phyloP scores from a whole-genome alignment of 2,329 filamentous ascomycete genomes.

The Ceratocystis diversiconidia region DNA sequence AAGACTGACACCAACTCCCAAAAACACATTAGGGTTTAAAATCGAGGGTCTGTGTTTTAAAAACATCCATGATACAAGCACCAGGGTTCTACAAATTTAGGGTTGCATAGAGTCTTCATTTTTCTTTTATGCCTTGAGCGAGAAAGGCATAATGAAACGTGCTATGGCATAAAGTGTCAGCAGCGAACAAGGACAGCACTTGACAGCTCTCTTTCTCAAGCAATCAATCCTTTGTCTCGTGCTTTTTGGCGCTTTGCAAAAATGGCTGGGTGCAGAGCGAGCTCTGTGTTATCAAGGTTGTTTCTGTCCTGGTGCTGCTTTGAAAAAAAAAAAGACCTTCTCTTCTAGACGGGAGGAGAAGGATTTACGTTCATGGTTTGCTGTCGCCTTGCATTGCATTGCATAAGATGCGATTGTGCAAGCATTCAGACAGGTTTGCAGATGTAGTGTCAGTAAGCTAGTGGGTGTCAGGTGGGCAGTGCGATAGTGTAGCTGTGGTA shows the following conservation, averaged over 20 bases:
- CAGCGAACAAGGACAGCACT: no score
- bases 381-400: slow-evolving; percentile 2
- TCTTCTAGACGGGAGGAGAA: no score
- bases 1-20: no score
- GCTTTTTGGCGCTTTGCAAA: background rate
- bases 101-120: background rate
- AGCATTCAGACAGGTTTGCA: background rate
- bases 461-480: background rate
- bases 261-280: background rate
- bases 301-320: no score
- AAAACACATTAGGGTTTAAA: background rate
- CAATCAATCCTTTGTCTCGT: background rate
- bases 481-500: no score
- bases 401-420: background rate
- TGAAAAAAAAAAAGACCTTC: no score
- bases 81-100: background rate
- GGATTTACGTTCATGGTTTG: background rate
- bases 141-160: background rate
- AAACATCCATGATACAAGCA: no score
- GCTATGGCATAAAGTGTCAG: slow-evolving; percentile 5
- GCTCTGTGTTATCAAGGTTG: no score
- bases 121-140: no score
- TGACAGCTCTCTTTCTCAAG: no score
- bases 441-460: background rate
- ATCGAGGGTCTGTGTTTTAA: no score